Base-by-base conservation (phyloP, 73 alveolate species). In the Uronychia setigera region DNA sequence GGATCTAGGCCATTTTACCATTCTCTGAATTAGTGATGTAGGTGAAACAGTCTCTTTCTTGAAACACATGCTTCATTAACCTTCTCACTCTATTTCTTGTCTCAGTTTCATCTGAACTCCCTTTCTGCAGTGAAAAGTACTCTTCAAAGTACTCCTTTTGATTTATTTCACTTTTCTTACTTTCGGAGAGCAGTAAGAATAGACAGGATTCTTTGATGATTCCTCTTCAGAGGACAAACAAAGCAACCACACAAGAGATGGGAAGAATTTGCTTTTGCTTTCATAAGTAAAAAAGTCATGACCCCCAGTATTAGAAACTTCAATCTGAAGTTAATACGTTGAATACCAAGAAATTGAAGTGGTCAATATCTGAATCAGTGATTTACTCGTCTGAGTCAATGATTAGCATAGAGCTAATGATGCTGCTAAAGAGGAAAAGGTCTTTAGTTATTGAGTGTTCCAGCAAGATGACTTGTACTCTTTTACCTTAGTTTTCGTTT, bases 31-130 rank as follows among this genome's bases (percentile, higher is more conserved):
- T n/a, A n/a, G n/a, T n/a, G n/a, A n/a, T n/a, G n/a, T n/a, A n/a
- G n/a, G 99, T 94, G 84, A 92, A 95, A 79, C 99, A 97, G 84
- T 97, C 99, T 88, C 99, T 93, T 32, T 97, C 99, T 9, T 94
- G 91, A 74, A 97, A 97, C 83, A 93, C 95, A 32, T 97, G 84
- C 81, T 95, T 93, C 28, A 97, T 84, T 33, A 97, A 91, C 85
- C 96, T 91, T 87, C 99, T 92, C n/a, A 96, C 94, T 79, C 95
- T 93, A 86, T 97, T 97, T 77, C 94, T 95, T 85, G 93, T 60
- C 75, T 97, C 99, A 74, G 91, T 90, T 79, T 90, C 59, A 32
- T 93, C 97, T 33, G 96, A 91, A 33, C 92, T 89, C 32, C 99
- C 96, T 60, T 94, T 94, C 75, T 92, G 83, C 26, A 81, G 80